Evolutionary conservation across 139 green algal species (phyloP), one percentile per base, ranked within the genome.

Genomic region (Monoraphidium neglectum): DNA sequence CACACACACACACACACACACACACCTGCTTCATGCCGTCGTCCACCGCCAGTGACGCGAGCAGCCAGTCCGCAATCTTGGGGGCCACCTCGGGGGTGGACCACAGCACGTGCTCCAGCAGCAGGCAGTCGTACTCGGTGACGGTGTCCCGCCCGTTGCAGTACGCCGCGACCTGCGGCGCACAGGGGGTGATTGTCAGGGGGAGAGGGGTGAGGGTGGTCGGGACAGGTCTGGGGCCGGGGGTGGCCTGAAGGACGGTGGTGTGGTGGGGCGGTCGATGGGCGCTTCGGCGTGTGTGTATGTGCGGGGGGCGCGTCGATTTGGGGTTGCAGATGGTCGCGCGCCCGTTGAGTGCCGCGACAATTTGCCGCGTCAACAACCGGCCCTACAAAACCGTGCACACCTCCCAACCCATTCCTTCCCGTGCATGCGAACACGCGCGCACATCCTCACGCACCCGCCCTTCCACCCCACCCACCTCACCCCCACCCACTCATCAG

Each of bases 21-120:
- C 77, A 21, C 61, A 90, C 83, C 83, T 95, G 89, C 71, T 93
- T 86, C 38, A 93, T 78, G 23, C 89, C 89, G 75, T 94, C 84
- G 76, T 95, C 89, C 33, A 83, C 80, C 33, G 82, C 83, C 30
- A 98, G 79, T 46, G 91, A 84, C 18, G 66, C 68, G 49, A 97
- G 76, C 67, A 98, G 67, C 84, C 85, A 98, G 63, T 97, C 92
- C 24, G 82, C 70, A 30, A 98, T 93, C 66, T 85, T 86, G 28
- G 90, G 81, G 5, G 78, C 76, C 72, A 97, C 85, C 32, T 95
- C 90, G 2, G 92, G 90, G 54, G 78, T 78, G 81, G 94, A 83
- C 92, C 94, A 96, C 77, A 98, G 82, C 38, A 97, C 80, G 83
- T 97, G 91, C 82, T 95, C 87, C 76, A 98, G 86, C 83, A 98